Conservation (phyloP, 2,329 filamentous ascomycete genomes). For the Colletotrichum sp. region DNA sequence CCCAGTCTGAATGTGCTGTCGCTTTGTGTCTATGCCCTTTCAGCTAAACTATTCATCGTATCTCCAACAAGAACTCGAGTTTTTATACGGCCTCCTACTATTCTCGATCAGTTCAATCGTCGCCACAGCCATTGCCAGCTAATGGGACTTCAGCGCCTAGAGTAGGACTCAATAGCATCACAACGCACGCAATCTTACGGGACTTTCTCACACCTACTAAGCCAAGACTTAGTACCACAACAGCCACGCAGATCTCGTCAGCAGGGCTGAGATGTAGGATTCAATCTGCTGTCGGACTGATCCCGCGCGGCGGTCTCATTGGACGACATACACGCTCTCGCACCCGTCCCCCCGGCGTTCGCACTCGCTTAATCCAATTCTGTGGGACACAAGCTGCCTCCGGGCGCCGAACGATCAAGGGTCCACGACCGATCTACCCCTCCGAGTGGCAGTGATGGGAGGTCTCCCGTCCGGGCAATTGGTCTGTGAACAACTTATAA, state of each 20-base stretch:
- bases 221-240: neutral
- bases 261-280: neutral
- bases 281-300: neutral
- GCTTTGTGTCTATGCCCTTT: neutral
- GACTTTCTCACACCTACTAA: neutral
- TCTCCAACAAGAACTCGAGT: neutral
- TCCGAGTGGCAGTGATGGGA: neutral
- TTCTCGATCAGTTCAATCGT: neutral
- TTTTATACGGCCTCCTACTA: neutral
- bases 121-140: neutral
- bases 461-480: neutral
- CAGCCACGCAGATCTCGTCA: neutral
- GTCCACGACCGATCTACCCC: neutral
- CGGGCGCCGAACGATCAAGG: neutral
- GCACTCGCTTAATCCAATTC: neutral
- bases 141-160: neutral
- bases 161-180: neutral
- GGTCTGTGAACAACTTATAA: neutral
- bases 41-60: neutral
- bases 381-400: neutral
- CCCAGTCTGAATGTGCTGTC: neutral
- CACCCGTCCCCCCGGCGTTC: neutral
- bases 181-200: neutral
- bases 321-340: neutral
- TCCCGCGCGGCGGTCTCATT: neutral